Evolutionary conservation across 2,329 filamentous ascomycete species (phyloP).

Genomic region (Gaeumannomyces tritici): DNA sequence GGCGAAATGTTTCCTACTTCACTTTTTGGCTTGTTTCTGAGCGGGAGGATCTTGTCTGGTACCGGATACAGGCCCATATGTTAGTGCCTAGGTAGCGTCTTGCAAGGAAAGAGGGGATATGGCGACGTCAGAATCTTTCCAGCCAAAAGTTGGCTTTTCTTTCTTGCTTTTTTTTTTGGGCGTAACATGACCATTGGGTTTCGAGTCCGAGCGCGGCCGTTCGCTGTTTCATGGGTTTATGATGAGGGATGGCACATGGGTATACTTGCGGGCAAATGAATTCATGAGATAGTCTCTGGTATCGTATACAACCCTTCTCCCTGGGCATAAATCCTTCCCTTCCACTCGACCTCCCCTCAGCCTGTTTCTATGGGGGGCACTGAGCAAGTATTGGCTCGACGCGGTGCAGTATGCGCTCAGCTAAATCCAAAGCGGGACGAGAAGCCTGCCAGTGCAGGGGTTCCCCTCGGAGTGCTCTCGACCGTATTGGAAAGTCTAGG

Average conservation of each 20-base stretch:
- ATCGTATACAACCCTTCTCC: neutral
- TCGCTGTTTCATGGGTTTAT: neutral
- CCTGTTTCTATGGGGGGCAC: neutral
- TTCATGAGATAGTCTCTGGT: neutral
- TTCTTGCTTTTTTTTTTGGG: neutral
- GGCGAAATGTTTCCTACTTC: neutral
- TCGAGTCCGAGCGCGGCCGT: neutral
- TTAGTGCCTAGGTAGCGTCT: neutral
- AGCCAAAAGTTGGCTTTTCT: neutral
- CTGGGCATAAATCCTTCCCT: neutral
- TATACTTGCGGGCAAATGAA: neutral
- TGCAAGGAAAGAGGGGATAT: neutral
- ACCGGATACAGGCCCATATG: neutral
- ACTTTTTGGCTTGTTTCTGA: no score
- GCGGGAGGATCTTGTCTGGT: neutral
- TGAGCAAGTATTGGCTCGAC: neutral
- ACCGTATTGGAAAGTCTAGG: constrained; percentile 54
- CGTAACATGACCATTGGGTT: neutral
- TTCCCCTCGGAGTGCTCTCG: constrained; percentile 46
- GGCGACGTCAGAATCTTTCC: neutral
- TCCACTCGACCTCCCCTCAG: neutral
- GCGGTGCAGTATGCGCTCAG: constrained; percentile 13
- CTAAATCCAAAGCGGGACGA: constrained; percentile 68
- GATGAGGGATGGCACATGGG: neutral
- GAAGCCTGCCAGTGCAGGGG: constrained; percentile 59